These are phyloP conservation scores for Fraxinus latifolia DNA, from an alignment of 305 asterid genomes.

Conservation along the genomic window DNA sequence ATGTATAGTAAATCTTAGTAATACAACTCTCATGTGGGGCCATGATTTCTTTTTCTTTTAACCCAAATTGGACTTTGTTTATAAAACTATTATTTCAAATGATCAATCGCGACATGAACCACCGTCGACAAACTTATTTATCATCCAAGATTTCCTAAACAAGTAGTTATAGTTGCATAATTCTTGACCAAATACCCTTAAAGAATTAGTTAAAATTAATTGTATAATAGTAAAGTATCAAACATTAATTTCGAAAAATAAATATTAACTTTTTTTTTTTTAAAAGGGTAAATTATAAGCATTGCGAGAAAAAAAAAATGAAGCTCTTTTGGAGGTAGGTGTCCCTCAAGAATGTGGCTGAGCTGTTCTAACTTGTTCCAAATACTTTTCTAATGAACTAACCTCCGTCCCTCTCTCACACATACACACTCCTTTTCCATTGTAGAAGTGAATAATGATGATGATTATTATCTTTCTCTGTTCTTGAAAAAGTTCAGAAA, in stretches of 20 bases:
- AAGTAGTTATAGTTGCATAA: not conserved
- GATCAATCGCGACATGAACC: not conserved
- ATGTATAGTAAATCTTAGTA: not conserved
- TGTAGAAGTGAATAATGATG: not conserved
- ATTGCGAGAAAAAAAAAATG: not conserved
- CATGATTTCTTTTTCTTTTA: not conserved
- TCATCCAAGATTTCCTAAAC: not conserved
- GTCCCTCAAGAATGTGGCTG: not conserved
- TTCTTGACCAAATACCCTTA: not conserved
- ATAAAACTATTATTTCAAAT: too few relatives aligned
- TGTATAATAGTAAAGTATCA: not conserved
- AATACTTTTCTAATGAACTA: not conserved
- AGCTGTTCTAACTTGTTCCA: not conserved
- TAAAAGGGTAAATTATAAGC: not conserved
- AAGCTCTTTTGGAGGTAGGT: not conserved
- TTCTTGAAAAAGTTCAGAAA: not conserved
- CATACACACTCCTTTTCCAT: not conserved
- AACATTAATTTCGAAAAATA: not conserved
- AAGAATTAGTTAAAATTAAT: not conserved
- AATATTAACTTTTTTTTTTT: too few relatives aligned
- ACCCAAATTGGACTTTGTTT: not conserved
- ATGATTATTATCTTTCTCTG: not conserved
- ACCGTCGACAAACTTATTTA: too few relatives aligned
- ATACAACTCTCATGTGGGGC: not conserved
- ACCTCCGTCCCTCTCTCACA: not conserved